A percentile compares a stretch with the other conserved stretches of the same genome.
These are phyloP conservation scores for Monosporascus sp. DNA, from an alignment of 2,329 filamentous ascomycete species.

Conservation along the genomic window DNA sequence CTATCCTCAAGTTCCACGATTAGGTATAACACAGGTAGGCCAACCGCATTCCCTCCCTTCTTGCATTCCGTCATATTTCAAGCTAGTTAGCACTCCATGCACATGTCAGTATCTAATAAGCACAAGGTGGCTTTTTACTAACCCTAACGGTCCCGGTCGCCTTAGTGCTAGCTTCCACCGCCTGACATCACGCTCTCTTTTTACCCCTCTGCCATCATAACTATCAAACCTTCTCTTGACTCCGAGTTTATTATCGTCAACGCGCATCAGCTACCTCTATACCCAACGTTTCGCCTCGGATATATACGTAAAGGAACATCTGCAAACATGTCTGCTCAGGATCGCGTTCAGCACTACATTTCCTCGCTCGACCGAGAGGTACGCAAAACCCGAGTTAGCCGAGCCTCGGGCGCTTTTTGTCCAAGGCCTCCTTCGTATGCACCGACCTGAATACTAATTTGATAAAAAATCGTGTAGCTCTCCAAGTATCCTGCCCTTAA, in stretches of 20 bases:
- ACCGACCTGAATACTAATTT: slow-evolving; percentile 10
- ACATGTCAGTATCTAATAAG: no score
- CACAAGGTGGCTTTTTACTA: no score
- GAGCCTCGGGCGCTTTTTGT: slow-evolving; percentile 1
- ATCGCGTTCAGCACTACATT: slow-evolving; percentile 72
- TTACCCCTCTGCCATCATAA: not conserved
- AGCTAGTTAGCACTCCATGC: no score
- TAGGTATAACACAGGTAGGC: no score
- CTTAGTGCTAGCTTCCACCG: no score
- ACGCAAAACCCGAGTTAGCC: slow-evolving; percentile 24
- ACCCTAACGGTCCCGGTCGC: no score
- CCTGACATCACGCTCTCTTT: no score
- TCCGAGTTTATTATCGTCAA: not conserved
- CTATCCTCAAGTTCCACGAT: no score
- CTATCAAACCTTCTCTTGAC: not conserved
- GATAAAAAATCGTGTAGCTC: slow-evolving; percentile 48
- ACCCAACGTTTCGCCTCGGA: slow-evolving; percentile 5
- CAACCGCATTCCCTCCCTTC: no score
- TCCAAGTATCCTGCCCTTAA: slow-evolving; percentile 79
- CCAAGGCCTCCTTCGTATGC: slow-evolving; percentile 11
- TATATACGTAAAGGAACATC: slow-evolving; percentile 6
- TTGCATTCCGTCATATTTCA: no score
- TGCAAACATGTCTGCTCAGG: slow-evolving; percentile 66
- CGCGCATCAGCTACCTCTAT: slow-evolving; percentile 3
- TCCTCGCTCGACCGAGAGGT: slow-evolving; percentile 81